Evolutionary conservation across 768 basidiomycete genomes (phyloP).

Genomic region (Tephrocybe sp.): DNA sequence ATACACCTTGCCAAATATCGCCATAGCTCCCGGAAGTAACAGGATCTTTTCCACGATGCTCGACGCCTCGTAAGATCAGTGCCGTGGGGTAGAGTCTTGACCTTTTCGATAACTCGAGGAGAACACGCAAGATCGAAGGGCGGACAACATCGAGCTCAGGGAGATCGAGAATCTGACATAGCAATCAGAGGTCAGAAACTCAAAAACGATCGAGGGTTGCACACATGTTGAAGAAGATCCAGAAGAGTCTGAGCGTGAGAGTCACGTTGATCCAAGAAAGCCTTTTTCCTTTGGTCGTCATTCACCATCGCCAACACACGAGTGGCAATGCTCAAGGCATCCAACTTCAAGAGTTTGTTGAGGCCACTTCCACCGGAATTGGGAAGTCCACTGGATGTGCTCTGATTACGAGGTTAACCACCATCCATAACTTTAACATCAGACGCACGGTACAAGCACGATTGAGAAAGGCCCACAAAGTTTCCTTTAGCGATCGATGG

Average conservation of each 20-base stretch:
- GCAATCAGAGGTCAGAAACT: background rate
- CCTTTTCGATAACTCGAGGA: slow-evolving; percentile 2
- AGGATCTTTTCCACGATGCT: slow-evolving; percentile 1
- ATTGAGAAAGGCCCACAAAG: slow-evolving; percentile 5
- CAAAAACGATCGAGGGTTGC: background rate
- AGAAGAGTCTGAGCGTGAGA: slow-evolving; percentile 5
- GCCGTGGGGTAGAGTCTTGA: slow-evolving; percentile 6
- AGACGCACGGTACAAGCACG: background rate
- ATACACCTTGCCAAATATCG: slow-evolving; percentile 11
- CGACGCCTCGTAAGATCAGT: slow-evolving; percentile 7
- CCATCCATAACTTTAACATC: too few relatives aligned
- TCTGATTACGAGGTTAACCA: background rate
- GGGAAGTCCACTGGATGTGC: background rate
- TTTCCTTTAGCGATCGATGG: slow-evolving; percentile 8
- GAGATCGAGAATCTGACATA: slow-evolving; percentile 5
- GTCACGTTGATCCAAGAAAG: slow-evolving; percentile 1
- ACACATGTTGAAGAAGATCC: slow-evolving; percentile 7
- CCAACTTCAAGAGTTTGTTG: background rate
- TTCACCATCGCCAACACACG: slow-evolving; percentile 1
- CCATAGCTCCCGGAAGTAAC: slow-evolving; percentile 6
- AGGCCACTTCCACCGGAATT: background rate
- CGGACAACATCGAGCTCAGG: slow-evolving; percentile 4
- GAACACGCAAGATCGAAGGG: slow-evolving; percentile 1
- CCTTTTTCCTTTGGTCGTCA: slow-evolving; percentile 3
- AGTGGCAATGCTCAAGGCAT: slow-evolving; percentile 4